Conservation (phyloP, 108 stramenopile genomes). For the Pseudonitzschia pungens region DNA sequence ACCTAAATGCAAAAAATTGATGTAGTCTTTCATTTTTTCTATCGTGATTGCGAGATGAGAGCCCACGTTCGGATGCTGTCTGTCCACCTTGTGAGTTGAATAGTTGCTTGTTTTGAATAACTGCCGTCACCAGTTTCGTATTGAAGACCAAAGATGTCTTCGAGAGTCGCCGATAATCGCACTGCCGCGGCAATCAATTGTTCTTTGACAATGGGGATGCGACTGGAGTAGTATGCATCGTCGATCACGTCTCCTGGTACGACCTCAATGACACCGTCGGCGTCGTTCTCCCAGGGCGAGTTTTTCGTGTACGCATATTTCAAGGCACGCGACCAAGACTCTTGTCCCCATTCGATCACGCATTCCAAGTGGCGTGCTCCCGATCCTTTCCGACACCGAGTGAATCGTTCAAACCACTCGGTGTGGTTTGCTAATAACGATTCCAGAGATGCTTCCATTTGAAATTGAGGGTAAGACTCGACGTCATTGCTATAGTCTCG, state of each 20-base stretch:
- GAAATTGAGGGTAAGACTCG: background rate
- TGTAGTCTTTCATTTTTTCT: background rate
- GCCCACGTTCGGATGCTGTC: conserved; percentile 7
- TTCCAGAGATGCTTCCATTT: conserved; percentile 37
- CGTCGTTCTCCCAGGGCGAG: background rate
- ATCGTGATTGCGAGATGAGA: background rate
- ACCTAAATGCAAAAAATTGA: no score
- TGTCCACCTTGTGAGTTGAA: background rate
- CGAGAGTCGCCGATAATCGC: conserved; percentile 49
- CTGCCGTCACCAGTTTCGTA: background rate
- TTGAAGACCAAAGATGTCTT: conserved; percentile 21
- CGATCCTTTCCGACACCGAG: conserved; percentile 3
- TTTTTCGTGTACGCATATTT: conserved; percentile 46
- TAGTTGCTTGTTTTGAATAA: background rate
- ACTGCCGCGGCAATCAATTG: conserved; percentile 46
- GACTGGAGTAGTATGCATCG: conserved; percentile 47
- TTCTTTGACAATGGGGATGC: conserved; percentile 40
- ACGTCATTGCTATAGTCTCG: conserved; percentile 27
- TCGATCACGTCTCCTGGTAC: conserved; percentile 30
- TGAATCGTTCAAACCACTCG: conserved; percentile 9
- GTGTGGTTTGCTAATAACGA: conserved; percentile 10
- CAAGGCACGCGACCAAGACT: conserved; percentile 45
- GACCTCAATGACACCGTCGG: conserved; percentile 35
- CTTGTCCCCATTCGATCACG: conserved; percentile 46
- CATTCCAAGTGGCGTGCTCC: conserved; percentile 24